Conservation (phyloP, 1,284 basidiomycete genomes). For the Cutaneotrichosporon sp. region DNA sequence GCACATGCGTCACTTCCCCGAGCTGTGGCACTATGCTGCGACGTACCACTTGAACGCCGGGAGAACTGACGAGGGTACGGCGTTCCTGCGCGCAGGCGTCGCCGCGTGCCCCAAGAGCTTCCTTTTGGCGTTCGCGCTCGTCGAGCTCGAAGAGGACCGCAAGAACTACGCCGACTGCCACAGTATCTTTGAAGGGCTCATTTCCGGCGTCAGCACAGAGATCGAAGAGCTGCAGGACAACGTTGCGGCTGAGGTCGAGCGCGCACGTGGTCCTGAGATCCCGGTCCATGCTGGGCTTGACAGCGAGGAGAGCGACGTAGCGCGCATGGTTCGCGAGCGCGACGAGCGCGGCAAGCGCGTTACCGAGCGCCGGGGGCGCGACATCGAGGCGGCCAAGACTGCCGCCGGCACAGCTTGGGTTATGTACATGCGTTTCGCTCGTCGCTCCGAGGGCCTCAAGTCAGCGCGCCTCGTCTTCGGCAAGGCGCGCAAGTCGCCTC, state of each 20-base stretch:
- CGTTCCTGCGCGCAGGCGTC: slow-evolving; percentile 79
- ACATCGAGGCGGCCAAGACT: slow-evolving; percentile 56
- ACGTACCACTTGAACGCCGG: slow-evolving; percentile 72
- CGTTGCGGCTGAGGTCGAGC: slow-evolving; percentile 56
- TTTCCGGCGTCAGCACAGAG: slow-evolving; percentile 67
- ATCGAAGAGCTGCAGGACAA: slow-evolving; percentile 67
- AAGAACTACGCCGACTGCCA: slow-evolving; percentile 68
- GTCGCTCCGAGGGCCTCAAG: slow-evolving; percentile 80
- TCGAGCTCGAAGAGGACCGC: slow-evolving; percentile 74
- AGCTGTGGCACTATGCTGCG: slow-evolving; percentile 95
- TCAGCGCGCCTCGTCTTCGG: slow-evolving; percentile 75
- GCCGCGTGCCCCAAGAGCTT: slow-evolving; percentile 86
- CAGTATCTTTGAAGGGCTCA: slow-evolving; percentile 67
- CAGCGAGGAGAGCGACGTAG: slow-evolving; percentile 40
- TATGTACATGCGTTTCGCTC: slow-evolving; percentile 89
- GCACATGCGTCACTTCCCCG: slow-evolving; percentile 89
- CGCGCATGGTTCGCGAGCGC: slow-evolving; percentile 64
- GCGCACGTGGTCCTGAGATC: slow-evolving; percentile 52
- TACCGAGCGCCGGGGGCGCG: slow-evolving; percentile 51
- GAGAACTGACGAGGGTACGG: slow-evolving; percentile 75
- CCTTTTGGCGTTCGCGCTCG: slow-evolving; percentile 81
- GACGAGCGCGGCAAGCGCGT: slow-evolving; percentile 59
- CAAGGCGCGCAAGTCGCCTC: slow-evolving; percentile 79
- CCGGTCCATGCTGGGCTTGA: slow-evolving; percentile 35
- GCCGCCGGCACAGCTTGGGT: slow-evolving; percentile 61